phyloP scores from a whole-genome alignment of 192 early-diverging fungal species.

The Spizellomyces punctatus region DNA sequence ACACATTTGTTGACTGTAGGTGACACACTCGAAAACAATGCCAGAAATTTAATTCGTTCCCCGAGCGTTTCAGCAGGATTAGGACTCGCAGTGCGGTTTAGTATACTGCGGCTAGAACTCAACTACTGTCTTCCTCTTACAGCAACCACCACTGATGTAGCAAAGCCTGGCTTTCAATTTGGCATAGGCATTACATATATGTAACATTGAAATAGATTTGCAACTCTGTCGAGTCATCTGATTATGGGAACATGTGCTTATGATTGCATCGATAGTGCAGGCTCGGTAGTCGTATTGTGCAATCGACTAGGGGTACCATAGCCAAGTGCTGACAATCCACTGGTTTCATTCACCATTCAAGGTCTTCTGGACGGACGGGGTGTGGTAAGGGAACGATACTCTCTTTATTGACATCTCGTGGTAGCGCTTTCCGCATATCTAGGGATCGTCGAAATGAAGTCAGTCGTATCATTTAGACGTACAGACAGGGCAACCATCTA shows the following conservation, averaged over 20 bases:
- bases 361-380: slow-evolving; percentile 55
- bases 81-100: slow-evolving; percentile 86
- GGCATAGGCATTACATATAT: slow-evolving; percentile 85
- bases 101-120: slow-evolving; percentile 83
- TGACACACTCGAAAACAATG: neutral
- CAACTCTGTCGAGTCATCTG: too few species aligned
- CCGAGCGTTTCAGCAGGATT: slow-evolving; percentile 66
- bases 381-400: slow-evolving; percentile 56
- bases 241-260: too few species aligned
- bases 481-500: neutral
- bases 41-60: neutral
- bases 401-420: slow-evolving; percentile 75
- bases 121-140: slow-evolving; percentile 82
- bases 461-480: neutral
- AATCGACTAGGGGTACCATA: too few species aligned
- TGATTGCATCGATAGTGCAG: too few species aligned
- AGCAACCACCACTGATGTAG: slow-evolving; percentile 36
- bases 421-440: slow-evolving; percentile 97
- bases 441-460: neutral
- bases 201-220: slow-evolving; percentile 31
- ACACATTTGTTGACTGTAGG: neutral
- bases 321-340: neutral
- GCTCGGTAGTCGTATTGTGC: too few species aligned
- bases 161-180: slow-evolving; percentile 81
- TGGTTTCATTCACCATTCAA: slow-evolving; percentile 53